Conservation (phyloP, 2,329 filamentous ascomycete species). For the Arachnopeziza araneosa region DNA sequence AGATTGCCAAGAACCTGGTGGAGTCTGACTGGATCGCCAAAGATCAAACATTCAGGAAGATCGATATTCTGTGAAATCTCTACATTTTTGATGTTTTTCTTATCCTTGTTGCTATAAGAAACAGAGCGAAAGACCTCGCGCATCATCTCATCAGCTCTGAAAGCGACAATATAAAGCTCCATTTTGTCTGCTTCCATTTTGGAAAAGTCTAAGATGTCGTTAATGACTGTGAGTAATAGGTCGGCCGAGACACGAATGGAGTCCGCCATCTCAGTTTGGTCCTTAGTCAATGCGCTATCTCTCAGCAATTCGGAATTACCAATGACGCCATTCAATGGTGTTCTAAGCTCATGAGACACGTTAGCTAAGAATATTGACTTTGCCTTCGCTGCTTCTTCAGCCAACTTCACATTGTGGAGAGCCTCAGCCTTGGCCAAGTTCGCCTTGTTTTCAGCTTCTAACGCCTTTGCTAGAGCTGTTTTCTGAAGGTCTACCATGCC, state of each 20-base stretch:
- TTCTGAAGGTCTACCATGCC: constrained; percentile 76
- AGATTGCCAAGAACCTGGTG: constrained; percentile 74
- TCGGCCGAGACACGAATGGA: constrained; percentile 84
- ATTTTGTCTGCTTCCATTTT: constrained; percentile 88
- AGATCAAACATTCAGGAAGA: constrained; percentile 60
- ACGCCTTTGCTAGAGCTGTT: constrained; percentile 64
- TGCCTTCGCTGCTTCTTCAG: constrained; percentile 76
- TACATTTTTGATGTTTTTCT: constrained; percentile 57
- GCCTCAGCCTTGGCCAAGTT: constrained; percentile 72
- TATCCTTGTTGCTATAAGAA: constrained; percentile 60
- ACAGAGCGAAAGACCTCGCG: constrained; percentile 60
- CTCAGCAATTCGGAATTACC: constrained; percentile 80
- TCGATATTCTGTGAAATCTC: constrained; percentile 66
- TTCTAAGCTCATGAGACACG: constrained; percentile 75
- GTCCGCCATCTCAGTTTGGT: constrained; percentile 81
- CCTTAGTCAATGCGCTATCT: constrained; percentile 67
- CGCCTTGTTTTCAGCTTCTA: constrained; percentile 69
- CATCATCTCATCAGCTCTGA: constrained; percentile 62
- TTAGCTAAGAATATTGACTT: constrained; percentile 78
- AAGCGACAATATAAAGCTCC: constrained; percentile 69
- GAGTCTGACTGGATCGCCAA: constrained; percentile 60
- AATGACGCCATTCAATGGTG: constrained; percentile 81
- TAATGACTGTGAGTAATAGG: constrained; percentile 84
- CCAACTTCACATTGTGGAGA: constrained; percentile 72
- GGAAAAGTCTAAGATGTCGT: constrained; percentile 93